Evolutionary conservation across 1,284 basidiomycete species (phyloP), one percentile per base, ranked within the genome.

Genomic region (Malassezia cuniculi): DNA sequence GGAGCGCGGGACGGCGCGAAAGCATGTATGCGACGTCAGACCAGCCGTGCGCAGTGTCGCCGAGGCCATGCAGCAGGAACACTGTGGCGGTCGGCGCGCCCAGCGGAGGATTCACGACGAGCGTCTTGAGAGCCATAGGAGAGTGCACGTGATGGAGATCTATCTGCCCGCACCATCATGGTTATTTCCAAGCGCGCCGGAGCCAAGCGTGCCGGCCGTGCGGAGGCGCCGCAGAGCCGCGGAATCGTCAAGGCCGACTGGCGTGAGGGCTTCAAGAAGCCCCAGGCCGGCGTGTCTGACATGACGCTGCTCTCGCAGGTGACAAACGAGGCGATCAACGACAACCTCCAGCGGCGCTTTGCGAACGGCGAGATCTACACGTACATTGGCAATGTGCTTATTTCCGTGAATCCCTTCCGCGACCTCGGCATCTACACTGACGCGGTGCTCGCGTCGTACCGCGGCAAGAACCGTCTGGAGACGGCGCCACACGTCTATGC

Each of bases 281-380:
- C 54, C 11, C 59, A 63, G 43, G 85, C 89, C 41, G 93, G 93
- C 45, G 90, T 99, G 41, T 81, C 85, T 37, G 93, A 99, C 72
- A 97, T 97, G 93, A 99, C 93, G 7, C 72, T 99, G 48, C 74
- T 99, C 48, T 84, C 84, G 38, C 93, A 86, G 36, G 93, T 97
- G 72, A 89, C 85, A 68, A 94, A 99, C 70, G 90, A 97, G 63
- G 81, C 81, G 55, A 80, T 99, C 75, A 97, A 95, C 69, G 86
- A 94, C 39, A 99, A 99, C 69, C 75, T 99, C 53, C 81, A 93
- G 74, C 86, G 90, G 69, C 52, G 90, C 43, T 99, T 93, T 79
- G 80, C 79, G 50, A 89, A 82, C 60, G 82, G 75, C 40, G 90
- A 97, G 71, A 99, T 99, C 60, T 99, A 99, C 69, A 97, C 93